Evolutionary conservation across 768 basidiomycete species (phyloP), one percentile per base, ranked within the genome.

Genomic region (Mycena galericulata): DNA sequence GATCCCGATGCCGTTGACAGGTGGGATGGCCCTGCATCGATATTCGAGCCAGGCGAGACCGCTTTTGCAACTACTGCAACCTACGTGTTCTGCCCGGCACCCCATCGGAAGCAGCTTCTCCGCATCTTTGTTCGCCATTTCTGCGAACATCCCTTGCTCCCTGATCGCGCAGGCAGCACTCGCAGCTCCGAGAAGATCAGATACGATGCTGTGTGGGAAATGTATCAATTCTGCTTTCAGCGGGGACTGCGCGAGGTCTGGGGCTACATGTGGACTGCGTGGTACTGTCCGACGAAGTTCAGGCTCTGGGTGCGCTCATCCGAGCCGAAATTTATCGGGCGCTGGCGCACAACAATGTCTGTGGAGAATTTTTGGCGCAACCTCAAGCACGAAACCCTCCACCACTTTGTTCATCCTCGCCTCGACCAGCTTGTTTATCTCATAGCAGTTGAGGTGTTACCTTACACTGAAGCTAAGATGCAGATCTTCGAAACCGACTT

Each of bases 341-440:
- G 73, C 1, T 64, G 73, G n/a, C 56, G 73, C 2, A 80, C 77
- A 0, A 81, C 78, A 4, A 80, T 80, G 77, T 65, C 30, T 32
- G 75, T 74, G n/a, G 76, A 80, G 59, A 79, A 78, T 66, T 76
- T 76, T 62, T 80, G 77, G 77, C n/a, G 62, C 2, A 75, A 75
- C 30, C 67, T 80, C 3, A 80, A 79, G 54, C 80, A 80, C 34
- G 57, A 74, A 32, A 70, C 67, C 55, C 74, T 80, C 17, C 75
- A 75, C 53, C 60, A 73, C 43, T 22, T 72, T 10, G 51, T 67
- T 22, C 74, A 69, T 17, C 79, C 80, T 12, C 75, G 75, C 7
- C 61, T 80, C 0, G 77, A 82, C 46, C 78, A 79, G 12, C 71
- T 79, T 12, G 70, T 81, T 17, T 78, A 74, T 67, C 74, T 81